These are phyloP conservation scores for Imleria badia DNA, from an alignment of 768 basidiomycete genomes.

Conservation along the genomic window DNA sequence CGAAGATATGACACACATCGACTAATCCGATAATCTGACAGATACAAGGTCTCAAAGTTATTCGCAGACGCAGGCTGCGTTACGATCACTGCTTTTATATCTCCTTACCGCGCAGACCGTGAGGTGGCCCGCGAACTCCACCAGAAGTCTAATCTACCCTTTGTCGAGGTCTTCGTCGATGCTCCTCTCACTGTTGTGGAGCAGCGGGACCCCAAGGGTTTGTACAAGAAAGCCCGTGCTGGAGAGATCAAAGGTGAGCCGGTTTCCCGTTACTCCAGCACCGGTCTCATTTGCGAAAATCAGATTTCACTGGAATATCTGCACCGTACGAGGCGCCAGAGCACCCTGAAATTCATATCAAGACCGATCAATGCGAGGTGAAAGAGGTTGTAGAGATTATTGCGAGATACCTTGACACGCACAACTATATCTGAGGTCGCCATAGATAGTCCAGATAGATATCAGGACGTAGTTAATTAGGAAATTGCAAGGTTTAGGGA, in stretches of 20 bases:
- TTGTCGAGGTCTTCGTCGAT: slow-evolving; percentile 94
- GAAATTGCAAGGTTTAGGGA: slow-evolving; percentile 12
- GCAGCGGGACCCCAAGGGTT: slow-evolving; percentile 91
- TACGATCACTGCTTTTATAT: slow-evolving; percentile 95
- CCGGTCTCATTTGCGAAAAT: slow-evolving; percentile 5
- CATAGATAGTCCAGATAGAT: slow-evolving; percentile 20
- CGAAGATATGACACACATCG: slow-evolving; percentile 8
- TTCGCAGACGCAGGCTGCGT: slow-evolving; percentile 88
- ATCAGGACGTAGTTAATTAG: slow-evolving; percentile 8
- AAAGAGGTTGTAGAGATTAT: slow-evolving; percentile 76
- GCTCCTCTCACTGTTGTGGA: slow-evolving; percentile 89
- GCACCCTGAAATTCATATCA: slow-evolving; percentile 87
- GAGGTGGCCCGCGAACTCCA: slow-evolving; percentile 81
- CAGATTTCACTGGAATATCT: slow-evolving; percentile 98
- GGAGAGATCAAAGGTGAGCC: slow-evolving; percentile 90
- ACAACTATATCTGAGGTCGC: slow-evolving; percentile 52
- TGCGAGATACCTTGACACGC: slow-evolving; percentile 69
- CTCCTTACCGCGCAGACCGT: slow-evolving; percentile 92
- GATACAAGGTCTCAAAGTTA: slow-evolving; percentile 80
- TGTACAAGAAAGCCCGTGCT: slow-evolving; percentile 94
- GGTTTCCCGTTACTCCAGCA: neutral
- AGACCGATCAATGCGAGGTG: slow-evolving; percentile 79
- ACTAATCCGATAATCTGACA: slow-evolving; percentile 14
- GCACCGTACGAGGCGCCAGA: slow-evolving; percentile 93
- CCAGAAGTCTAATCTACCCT: slow-evolving; percentile 66